A percentile compares a stretch with the other conserved stretches of the same genome.
These are phyloP conservation scores for Penicillium argentinense DNA, from an alignment of 495 filamentous ascomycete species.

Conservation along the genomic window DNA sequence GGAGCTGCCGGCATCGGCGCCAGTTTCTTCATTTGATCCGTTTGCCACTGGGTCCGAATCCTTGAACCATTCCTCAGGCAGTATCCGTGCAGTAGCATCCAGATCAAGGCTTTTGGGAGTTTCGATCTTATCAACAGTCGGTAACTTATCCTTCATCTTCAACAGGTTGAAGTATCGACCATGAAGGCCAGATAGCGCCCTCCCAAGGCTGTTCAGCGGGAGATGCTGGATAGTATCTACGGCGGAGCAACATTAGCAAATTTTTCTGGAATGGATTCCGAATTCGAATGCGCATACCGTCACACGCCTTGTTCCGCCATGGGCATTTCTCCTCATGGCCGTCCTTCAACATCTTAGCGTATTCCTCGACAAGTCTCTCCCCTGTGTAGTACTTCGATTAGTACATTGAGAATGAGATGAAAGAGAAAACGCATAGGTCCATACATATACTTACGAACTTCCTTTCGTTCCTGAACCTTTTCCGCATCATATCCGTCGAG, in stretches of 20 bases:
- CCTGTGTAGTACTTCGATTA: slow-evolving; percentile 20
- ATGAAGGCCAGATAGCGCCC: slow-evolving; percentile 55
- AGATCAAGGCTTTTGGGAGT: slow-evolving; percentile 44
- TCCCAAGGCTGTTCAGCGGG: slow-evolving; percentile 55
- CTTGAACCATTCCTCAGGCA: slow-evolving; percentile 33
- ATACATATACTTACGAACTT: slow-evolving; percentile 58
- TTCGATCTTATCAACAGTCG: slow-evolving; percentile 47
- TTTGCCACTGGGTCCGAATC: slow-evolving; percentile 17
- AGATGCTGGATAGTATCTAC: slow-evolving; percentile 55
- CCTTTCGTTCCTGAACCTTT: slow-evolving; percentile 63
- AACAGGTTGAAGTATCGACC: slow-evolving; percentile 58
- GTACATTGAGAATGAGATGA: too few relatives aligned
- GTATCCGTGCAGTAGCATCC: slow-evolving; percentile 26
- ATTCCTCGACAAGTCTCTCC: slow-evolving; percentile 70
- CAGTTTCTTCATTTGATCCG: slow-evolving; percentile 6
- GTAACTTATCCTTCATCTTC: slow-evolving; percentile 51
- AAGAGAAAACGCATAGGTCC: too few relatives aligned
- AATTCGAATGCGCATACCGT: slow-evolving; percentile 54
- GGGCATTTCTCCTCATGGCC: slow-evolving; percentile 81
- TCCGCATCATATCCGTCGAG: slow-evolving; percentile 49
- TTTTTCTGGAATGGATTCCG: background rate
- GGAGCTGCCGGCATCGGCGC: background rate
- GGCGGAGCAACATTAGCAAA: slow-evolving; percentile 12
- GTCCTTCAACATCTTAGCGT: slow-evolving; percentile 66
- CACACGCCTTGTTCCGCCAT: slow-evolving; percentile 82